Conservation (phyloP, 2,329 filamentous ascomycete genomes). For the Mycosphaerella sp. region DNA sequence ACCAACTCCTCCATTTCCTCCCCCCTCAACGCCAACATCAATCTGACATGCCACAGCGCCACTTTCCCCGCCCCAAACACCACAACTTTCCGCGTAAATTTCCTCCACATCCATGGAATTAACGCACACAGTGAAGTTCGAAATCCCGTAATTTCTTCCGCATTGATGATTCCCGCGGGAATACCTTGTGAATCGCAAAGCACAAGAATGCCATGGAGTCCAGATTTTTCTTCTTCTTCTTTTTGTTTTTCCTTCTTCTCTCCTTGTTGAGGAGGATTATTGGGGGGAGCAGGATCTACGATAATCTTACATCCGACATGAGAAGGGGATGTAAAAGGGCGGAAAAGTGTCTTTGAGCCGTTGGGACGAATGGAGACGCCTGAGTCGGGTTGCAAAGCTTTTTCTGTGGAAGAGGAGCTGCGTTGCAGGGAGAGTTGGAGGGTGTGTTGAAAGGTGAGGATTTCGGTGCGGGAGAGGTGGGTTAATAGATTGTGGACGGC, state of each 20-base stretch:
- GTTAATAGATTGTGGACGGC: constrained; percentile 10
- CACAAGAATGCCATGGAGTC: constrained; percentile 13
- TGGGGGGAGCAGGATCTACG: constrained; percentile 13
- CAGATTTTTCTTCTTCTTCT: background rate
- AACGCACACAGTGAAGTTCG: constrained; percentile 68
- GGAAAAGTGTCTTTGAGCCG: constrained; percentile 14
- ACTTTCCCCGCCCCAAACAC: constrained; percentile 47
- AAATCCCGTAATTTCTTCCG: constrained; percentile 70
- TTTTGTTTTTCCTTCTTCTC: too few relatives aligned
- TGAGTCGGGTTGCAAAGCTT: constrained; percentile 9
- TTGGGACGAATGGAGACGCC: constrained; percentile 11
- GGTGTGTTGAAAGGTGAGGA: constrained; percentile 7
- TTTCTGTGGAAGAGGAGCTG: constrained; percentile 9
- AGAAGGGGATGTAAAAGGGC: constrained; percentile 12
- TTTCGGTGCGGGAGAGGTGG: constrained; percentile 5
- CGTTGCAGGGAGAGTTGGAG: constrained; percentile 7
- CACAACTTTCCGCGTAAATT: constrained; percentile 33
- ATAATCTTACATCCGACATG: constrained; percentile 17
- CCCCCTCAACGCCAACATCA: constrained; percentile 37
- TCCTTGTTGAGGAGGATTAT: background rate
- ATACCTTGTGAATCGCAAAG: constrained; percentile 9
- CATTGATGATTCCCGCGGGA: constrained; percentile 47
- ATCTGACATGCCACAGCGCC: constrained; percentile 46
- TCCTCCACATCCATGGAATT: constrained; percentile 42
- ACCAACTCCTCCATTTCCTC: constrained; percentile 31